Base-by-base conservation (phyloP, 345 rosid species). In the Turritis glabra region DNA sequence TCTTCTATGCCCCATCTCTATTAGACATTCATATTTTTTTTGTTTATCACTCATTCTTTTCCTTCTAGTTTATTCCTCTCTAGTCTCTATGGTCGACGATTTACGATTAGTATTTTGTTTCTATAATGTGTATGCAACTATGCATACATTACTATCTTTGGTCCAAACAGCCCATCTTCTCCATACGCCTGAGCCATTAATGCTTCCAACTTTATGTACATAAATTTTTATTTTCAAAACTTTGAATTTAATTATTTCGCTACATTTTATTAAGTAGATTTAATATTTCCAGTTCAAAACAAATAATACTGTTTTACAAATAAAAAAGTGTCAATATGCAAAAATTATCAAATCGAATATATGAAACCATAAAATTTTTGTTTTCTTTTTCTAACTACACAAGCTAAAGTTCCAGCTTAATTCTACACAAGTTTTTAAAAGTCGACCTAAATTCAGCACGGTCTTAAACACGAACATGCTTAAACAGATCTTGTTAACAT, bases 1-100 rank as follows among this genome's bases (percentile, higher is more conserved):
- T 71, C 38, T 64, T 56, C 67, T 64, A 29, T 64, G 77, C 63
- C 76, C 67, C 80, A 71, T 71, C 76, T 77, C 72, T 71, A 27
- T 27, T 55, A 64, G 53, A 44, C 76, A 64, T 56, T 50, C 41
- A 48, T 35, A 38, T 54, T 64, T 3, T 55, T 10, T n/a, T 22
- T 40, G 2, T 44, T 15, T 26, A 52, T 51, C 63, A 52, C 54
- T 63, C 46, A 40, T 35, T 56, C 57, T 8, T 9, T 74, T 27
- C 59, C 7, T 22, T 37, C 12, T 59, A 51, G n/a, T 51, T 15
- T 43, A 51, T 41, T 76, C 26, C 19, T 40, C 10, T 51, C 40
- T 38, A 11, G 1, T 7, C n/a, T 12, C 14, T 33, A 23, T 54
- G 56, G 64, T 26, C 69, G 44, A 59, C 37, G 35, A 62, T 54